Percentiles rank a stretch among this genome's conserved stretches.
Conservation (phyloP, 768 basidiomycete genomes). For the Mycena rosella region DNA sequence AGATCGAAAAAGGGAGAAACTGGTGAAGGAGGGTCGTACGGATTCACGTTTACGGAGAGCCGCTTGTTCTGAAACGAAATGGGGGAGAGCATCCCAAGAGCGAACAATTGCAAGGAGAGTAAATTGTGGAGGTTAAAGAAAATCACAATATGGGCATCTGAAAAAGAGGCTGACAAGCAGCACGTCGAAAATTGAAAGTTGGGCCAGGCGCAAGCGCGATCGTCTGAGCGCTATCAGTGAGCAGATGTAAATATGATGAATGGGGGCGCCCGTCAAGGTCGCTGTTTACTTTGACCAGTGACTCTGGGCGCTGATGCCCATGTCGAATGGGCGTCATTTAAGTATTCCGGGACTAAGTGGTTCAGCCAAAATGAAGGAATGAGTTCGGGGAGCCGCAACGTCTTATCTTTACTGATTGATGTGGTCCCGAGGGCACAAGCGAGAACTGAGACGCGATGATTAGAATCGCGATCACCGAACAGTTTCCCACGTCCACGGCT, state of each 20-base stretch:
- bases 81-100: slow-evolving; percentile 28
- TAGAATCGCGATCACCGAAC: too few relatives aligned
- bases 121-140: slow-evolving; percentile 16
- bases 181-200: slow-evolving; percentile 2
- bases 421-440: too few relatives aligned
- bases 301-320: slow-evolving; percentile 34
- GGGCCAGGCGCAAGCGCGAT: slow-evolving; percentile 18
- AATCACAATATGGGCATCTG: slow-evolving; percentile 15
- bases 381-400: too few relatives aligned
- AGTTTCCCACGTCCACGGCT: too few relatives aligned
- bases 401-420: too few relatives aligned
- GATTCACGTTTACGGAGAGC: slow-evolving; percentile 31
- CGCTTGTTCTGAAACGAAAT: slow-evolving; percentile 26
- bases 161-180: slow-evolving; percentile 25
- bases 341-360: too few relatives aligned
- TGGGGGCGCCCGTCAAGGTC: slow-evolving; percentile 24
- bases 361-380: too few relatives aligned
- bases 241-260: slow-evolving; percentile 14
- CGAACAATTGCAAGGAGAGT: slow-evolving; percentile 4
- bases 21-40: slow-evolving; percentile 37
- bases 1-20: slow-evolving; percentile 34
- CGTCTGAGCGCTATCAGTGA: background rate
- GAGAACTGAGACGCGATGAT: too few relatives aligned
- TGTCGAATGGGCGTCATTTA: slow-evolving; percentile 6
- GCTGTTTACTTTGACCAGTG: background rate